Evolutionary conservation across 768 basidiomycete genomes (phyloP), one percentile per base, ranked within the genome.

Genomic region (Leucocoprinus birnbaumii): DNA sequence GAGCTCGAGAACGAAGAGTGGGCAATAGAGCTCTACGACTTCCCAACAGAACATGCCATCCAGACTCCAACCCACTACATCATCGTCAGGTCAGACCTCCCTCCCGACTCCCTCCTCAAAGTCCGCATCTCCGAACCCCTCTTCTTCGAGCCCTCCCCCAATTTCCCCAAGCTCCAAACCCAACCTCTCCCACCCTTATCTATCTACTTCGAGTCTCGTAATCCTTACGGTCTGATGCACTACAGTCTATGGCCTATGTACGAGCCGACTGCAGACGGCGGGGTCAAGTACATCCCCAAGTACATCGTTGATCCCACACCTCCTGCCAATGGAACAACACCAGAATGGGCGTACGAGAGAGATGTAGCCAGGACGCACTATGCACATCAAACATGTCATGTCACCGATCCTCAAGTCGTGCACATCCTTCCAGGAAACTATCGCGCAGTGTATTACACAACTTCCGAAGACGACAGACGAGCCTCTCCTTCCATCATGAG

Each of bases 371-470:
- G 14, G 10, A 41, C 42, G 9, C 31, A 48, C 27, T 43, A 48
- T 18, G 16, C 38, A 14, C 27, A 42, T 1, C 54, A 55, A 24
- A 42, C 47, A 24, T 47, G 58, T 47, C 66, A 69, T 50, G 45
- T 68, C 48, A 59, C 62, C 51, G 44, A 67, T 25, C 66, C 68
- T 2, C 54, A 62, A 48, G 48, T 62, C 37, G 60, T 65, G 37
- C 64, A 71, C 31, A 69, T 79, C 24, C 63, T 80, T 10, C 72
- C 79, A 0, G 80, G 80, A 1, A 67, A 71, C 2, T 70, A 67
- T 55, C 76, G 77, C 35, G 72, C 77, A 6, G 60, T 82, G 18
- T 61, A 78, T 40, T 77, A 74, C 58, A 71, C 71, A 16, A 65
- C 72, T 25, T 61, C 66, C 3, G 50, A 62, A 18, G 62, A 65